Conservation (phyloP, 352 stramenopile genomes). For the Globisporangium sylvaticum region DNA sequence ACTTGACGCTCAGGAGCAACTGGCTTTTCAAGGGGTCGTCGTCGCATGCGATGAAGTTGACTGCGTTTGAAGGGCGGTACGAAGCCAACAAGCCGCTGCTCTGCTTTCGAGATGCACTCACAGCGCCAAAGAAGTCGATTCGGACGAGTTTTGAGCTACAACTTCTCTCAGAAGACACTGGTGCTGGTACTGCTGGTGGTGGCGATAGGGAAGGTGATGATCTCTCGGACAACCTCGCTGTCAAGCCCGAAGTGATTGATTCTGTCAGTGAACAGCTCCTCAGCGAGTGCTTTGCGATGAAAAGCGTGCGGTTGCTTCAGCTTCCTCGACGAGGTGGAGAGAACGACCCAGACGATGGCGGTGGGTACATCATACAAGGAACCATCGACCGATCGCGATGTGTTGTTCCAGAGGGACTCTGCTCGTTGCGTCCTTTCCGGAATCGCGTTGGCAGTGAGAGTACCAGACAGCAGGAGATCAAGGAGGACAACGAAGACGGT, state of each 20-base stretch:
- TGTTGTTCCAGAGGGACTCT: slow-evolving; percentile 37
- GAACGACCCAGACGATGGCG: slow-evolving; percentile 5
- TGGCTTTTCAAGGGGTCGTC: slow-evolving; percentile 37
- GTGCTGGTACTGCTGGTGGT: neutral
- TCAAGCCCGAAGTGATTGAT: slow-evolving; percentile 61
- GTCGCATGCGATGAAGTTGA: slow-evolving; percentile 36
- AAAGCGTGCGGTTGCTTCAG: slow-evolving; percentile 45
- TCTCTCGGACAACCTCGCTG: slow-evolving; percentile 29
- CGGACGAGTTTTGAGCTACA: slow-evolving; percentile 48
- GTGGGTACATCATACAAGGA: slow-evolving; percentile 60
- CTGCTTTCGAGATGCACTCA: slow-evolving; percentile 61
- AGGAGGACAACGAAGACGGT: slow-evolving; percentile 9
- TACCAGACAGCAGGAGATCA: neutral
- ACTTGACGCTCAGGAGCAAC: slow-evolving; percentile 50
- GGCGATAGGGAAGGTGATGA: neutral
- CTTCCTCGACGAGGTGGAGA: slow-evolving; percentile 30
- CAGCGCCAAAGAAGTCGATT: slow-evolving; percentile 35
- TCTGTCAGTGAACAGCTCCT: slow-evolving; percentile 26
- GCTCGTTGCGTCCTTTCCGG: slow-evolving; percentile 55
- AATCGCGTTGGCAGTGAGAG: slow-evolving; percentile 13
- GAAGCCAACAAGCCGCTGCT: slow-evolving; percentile 63
- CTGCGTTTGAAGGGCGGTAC: slow-evolving; percentile 45
- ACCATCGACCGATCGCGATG: slow-evolving; percentile 52
- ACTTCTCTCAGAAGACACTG: slow-evolving; percentile 17
- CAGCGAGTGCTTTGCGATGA: slow-evolving; percentile 21